Conservation (phyloP, 2,329 filamentous ascomycete genomes). For the Neofusicoccum ribis region DNA sequence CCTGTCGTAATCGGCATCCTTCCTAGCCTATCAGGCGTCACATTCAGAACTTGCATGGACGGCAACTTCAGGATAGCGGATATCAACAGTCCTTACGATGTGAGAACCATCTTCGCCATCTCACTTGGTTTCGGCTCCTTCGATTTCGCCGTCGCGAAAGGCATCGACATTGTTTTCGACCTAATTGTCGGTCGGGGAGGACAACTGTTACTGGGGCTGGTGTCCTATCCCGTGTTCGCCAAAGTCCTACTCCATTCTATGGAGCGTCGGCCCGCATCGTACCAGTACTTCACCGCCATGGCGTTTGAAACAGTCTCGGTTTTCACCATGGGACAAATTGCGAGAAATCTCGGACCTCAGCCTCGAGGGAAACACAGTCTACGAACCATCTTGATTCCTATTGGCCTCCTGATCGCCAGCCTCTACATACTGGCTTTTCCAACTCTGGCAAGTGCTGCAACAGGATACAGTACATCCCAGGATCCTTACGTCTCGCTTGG, state of each 20-base stretch:
- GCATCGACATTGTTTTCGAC: background rate
- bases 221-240: background rate
- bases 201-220: background rate
- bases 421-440: background rate
- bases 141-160: background rate
- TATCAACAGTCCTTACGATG: background rate
- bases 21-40: background rate
- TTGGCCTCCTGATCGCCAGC: background rate
- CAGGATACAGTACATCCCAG: background rate
- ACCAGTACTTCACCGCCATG: background rate
- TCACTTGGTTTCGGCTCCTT: background rate
- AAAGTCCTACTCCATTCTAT: background rate
- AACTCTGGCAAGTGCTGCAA: background rate
- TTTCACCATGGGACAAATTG: background rate
- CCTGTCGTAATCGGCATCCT: background rate
- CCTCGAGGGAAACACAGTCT: background rate
- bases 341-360: background rate
- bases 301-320: background rate
- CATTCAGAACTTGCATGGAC: background rate
- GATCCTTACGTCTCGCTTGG: background rate
- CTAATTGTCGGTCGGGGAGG: background rate
- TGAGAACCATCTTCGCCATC: background rate
- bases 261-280: background rate
- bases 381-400: background rate
- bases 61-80: background rate